Evolutionary conservation across 495 filamentous ascomycete genomes (phyloP).

Genomic region (Hamigera avellanea): DNA sequence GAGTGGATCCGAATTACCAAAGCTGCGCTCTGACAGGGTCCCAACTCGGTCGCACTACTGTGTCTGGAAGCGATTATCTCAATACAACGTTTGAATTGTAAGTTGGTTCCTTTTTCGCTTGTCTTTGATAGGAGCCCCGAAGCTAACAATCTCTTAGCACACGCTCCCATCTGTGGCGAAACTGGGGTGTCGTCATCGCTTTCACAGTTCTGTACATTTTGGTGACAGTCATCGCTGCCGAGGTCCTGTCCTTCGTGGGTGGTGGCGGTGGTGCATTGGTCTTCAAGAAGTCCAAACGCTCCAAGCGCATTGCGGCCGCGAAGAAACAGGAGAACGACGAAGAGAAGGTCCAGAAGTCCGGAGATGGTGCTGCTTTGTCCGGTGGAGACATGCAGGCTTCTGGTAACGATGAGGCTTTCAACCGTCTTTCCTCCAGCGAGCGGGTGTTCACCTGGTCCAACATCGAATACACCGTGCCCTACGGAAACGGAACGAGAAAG

Average conservation of each 20-base stretch:
- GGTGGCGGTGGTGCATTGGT: conserved; percentile 48
- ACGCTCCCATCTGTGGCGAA: conserved; percentile 62
- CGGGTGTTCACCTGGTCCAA: conserved; percentile 67
- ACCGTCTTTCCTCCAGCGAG: conserved; percentile 47
- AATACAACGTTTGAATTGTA: conserved; percentile 41
- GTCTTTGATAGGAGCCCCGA: neutral
- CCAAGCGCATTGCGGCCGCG: conserved; percentile 39
- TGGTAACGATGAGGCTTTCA: conserved; percentile 30
- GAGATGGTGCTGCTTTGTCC: conserved; percentile 28
- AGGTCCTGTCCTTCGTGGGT: conserved; percentile 39
- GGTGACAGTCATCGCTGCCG: conserved; percentile 50
- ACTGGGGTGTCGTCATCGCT: conserved; percentile 65
- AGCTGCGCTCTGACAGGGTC: conserved; percentile 53
- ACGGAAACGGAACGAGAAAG: conserved; percentile 55
- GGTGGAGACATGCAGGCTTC: conserved; percentile 32
- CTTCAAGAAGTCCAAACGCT: conserved; percentile 55
- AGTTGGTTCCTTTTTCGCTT: neutral
- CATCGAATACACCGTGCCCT: conserved; percentile 62
- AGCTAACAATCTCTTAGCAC: conserved; percentile 10
- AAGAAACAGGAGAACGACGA: conserved; percentile 30
- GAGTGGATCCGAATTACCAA: conserved; percentile 39
- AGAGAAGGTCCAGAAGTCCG: conserved; percentile 26
- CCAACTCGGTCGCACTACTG: conserved; percentile 22
- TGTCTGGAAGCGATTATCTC: conserved; percentile 53
- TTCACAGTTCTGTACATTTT: conserved; percentile 58